Conservation (phyloP, 257 asterid species). For the Solanum appendiculatum region DNA sequence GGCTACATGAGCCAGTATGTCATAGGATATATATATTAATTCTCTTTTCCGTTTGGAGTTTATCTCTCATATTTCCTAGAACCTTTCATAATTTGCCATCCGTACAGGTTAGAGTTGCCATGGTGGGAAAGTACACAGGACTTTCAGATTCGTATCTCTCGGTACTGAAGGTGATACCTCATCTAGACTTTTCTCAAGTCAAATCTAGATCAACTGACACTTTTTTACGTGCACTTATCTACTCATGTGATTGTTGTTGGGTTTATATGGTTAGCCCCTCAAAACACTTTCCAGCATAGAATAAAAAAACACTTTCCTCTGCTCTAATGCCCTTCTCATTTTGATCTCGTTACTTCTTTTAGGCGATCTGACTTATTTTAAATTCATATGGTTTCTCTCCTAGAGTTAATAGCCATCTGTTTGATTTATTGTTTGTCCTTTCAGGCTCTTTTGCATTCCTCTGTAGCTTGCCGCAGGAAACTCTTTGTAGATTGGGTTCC, state of each 20-base stretch:
- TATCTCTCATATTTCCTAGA: not conserved
- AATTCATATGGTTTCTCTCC: not conserved
- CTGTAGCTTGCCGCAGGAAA: conserved; percentile 58
- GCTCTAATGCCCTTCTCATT: not conserved
- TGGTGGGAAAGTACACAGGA: conserved; percentile 86
- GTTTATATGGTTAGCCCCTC: not conserved
- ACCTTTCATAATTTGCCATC: conserved; percentile 1
- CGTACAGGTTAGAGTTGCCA: conserved; percentile 62
- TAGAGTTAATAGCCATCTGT: not conserved
- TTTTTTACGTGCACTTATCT: not conserved
- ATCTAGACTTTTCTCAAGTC: not conserved
- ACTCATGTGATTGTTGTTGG: not conserved
- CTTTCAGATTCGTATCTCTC: conserved; percentile 75
- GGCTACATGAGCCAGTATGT: conserved; percentile 50
- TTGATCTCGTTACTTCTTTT: not conserved
- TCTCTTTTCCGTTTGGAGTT: not conserved
- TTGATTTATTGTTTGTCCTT: not conserved
- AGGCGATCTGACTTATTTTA: not conserved
- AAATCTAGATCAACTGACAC: not conserved
- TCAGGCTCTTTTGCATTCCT: conserved; percentile 81
- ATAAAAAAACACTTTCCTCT: not conserved
- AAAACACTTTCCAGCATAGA: not conserved
- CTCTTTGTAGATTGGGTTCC: conserved; percentile 68
- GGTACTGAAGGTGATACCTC: conserved; percentile 44
- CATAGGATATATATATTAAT: not conserved